Base-by-base conservation (phyloP, 2,329 filamentous ascomycete species). In the Trichoderma guizhouense region DNA sequence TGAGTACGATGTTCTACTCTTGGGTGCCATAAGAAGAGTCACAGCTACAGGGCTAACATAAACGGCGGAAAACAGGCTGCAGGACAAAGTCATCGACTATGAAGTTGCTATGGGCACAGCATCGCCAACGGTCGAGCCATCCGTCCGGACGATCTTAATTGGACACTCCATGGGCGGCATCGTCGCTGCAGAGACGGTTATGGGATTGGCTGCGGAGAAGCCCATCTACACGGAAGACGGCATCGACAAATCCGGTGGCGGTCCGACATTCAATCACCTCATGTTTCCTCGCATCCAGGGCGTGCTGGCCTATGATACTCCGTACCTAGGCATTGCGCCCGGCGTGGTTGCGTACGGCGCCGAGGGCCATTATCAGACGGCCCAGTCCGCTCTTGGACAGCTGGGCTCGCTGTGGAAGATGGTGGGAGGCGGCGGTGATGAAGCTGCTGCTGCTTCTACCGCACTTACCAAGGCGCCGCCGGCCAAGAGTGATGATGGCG, bases 261-360 rank as follows among this genome's bases (percentile, higher is more conserved):
- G 55, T 3, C 77, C 78, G 51, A 73, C 80, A 24, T 83, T 89
- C 72, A 91, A 88, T 77, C 82, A 83, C 36, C 89, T 97, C 79
- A 95, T 98, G 92, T 98, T 98, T 80, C 95, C 95, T 1, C 95
- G 94, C 81, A 90, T 98, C 75, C 92, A 95, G 81, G 95, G 93
- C 75, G 89, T 98, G 30, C 87, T 98, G 62, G 93, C 95, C 65
- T 97, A 98, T 79, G 95, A 98, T 82, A 99, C 96, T 1, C 96
- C 96, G 1, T 99, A 93, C 80, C 87, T 96, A 1, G 92, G 93
- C 71, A 94, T 95, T 74, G 89, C 91, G 26, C 93, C 93, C 0
- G 92, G 92, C 30, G 92, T 96, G 2, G 91, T 96, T n/a, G 93
- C 93, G 5, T 92, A 95, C 79, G 90, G 91, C 72, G 95, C 95